Conservation (phyloP, 2,329 filamentous ascomycete species). For the Exophiala spinifera region DNA sequence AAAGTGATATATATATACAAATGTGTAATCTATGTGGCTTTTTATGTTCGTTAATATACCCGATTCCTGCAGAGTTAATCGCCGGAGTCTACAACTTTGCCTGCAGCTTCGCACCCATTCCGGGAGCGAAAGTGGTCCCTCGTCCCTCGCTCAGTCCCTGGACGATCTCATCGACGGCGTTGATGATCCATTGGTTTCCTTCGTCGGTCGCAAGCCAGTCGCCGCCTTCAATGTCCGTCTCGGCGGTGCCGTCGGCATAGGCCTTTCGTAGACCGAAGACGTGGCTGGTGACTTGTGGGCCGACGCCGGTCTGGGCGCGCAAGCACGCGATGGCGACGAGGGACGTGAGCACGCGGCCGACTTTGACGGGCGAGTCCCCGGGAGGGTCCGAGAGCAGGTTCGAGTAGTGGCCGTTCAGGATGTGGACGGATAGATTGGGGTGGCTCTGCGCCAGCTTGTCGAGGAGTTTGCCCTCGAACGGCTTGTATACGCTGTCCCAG, state of each 20-base stretch:
- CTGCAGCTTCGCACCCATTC: slow-evolving; percentile 40
- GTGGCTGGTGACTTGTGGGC: slow-evolving; percentile 76
- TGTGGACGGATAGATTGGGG: slow-evolving; percentile 77
- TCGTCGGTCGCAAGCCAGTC: slow-evolving; percentile 64
- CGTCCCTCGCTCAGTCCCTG: slow-evolving; percentile 44
- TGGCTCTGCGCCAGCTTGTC: slow-evolving; percentile 70
- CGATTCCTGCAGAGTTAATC: no score
- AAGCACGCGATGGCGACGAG: slow-evolving; percentile 72
- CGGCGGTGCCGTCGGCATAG: slow-evolving; percentile 62
- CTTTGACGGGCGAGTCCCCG: slow-evolving; percentile 47
- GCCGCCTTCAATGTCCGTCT: slow-evolving; percentile 50
- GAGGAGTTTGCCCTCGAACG: slow-evolving; percentile 69
- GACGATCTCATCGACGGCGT: slow-evolving; percentile 61
- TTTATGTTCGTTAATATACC: no score
- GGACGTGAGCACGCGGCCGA: slow-evolving; percentile 69
- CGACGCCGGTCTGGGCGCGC: slow-evolving; percentile 75
- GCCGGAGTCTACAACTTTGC: slow-evolving; percentile 22
- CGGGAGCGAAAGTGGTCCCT: slow-evolving; percentile 58
- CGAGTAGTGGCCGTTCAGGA: slow-evolving; percentile 71
- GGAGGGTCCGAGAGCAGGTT: slow-evolving; percentile 68
- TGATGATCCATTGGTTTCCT: slow-evolving; percentile 62
- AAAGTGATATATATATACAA: no score
- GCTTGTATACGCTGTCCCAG: slow-evolving; percentile 75
- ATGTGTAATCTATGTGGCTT: no score
- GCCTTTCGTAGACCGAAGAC: slow-evolving; percentile 77